Evolutionary conservation across 768 basidiomycete species (phyloP).

Genomic region (Hydnum rufescens): DNA sequence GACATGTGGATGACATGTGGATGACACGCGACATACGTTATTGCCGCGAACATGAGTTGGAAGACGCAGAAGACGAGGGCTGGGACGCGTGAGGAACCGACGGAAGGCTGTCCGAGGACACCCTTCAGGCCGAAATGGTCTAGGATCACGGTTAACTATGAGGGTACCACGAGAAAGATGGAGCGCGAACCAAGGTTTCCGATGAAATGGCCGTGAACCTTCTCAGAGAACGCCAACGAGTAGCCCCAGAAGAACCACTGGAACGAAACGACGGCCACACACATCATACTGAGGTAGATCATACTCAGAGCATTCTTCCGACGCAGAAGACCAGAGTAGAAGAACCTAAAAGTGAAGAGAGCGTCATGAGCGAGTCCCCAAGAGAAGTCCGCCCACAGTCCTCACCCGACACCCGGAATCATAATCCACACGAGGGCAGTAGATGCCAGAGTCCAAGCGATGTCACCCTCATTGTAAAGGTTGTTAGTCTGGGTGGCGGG

Average conservation of each 20-base stretch:
- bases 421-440: conserved; percentile 74
- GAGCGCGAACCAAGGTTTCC: conserved; percentile 55
- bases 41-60: conserved; percentile 80
- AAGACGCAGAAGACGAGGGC: conserved; percentile 63
- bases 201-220: conserved; percentile 43
- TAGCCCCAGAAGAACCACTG: conserved; percentile 95
- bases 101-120: conserved; percentile 57
- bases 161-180: neutral
- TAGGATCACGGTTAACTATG: conserved; percentile 16
- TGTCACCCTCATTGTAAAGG: conserved; percentile 42
- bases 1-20: neutral
- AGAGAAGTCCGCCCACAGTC: neutral
- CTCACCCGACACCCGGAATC: conserved; percentile 55
- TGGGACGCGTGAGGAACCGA: conserved; percentile 52
- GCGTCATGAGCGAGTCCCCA: too few species aligned
- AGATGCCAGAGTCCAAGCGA: conserved; percentile 47
- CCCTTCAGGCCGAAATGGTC: conserved; percentile 68
- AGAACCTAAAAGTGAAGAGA: conserved; percentile 23
- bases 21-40: conserved; percentile 36
- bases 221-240: conserved; percentile 77
- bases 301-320: conserved; percentile 87
- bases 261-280: conserved; percentile 58
- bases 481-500: conserved; percentile 8
- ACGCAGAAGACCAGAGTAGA: conserved; percentile 79
- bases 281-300: conserved; percentile 64